These are phyloP conservation scores for Heliamphora exappendiculata DNA, from an alignment of 148 eudicot species.

Conservation along the genomic window DNA sequence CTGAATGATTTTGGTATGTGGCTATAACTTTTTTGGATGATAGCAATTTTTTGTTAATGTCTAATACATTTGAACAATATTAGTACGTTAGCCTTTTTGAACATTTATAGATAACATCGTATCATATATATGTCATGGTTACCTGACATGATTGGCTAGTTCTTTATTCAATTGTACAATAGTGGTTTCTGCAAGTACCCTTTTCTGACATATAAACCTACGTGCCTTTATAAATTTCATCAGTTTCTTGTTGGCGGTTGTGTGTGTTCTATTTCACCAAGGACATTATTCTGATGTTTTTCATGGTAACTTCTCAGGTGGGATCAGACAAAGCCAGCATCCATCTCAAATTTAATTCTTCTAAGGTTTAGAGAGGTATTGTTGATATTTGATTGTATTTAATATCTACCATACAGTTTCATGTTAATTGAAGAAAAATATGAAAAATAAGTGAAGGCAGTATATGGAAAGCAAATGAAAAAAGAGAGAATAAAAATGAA, in stretches of 20 bases:
- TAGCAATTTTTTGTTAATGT: neutral
- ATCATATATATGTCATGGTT: neutral
- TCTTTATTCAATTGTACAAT: neutral
- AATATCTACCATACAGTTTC: neutral
- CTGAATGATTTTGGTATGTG: neutral
- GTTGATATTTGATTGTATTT: neutral
- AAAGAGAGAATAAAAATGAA: neutral
- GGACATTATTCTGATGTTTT: neutral
- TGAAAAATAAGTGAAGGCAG: too few species aligned
- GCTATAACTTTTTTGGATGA: neutral
- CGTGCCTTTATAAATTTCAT: neutral
- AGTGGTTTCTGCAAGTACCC: too few species aligned
- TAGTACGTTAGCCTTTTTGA: neutral
- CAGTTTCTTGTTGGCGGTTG: neutral
- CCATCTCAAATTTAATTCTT: conserved; percentile 74
- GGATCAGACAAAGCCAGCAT: conserved; percentile 81
- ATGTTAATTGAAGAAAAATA: neutral
- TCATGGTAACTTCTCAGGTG: conserved; percentile 42
- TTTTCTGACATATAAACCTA: neutral
- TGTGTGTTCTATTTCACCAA: neutral
- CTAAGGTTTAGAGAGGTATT: conserved; percentile 84
- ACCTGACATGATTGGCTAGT: neutral
- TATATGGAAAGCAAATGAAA: neutral
- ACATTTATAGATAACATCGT: neutral
- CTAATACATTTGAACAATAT: neutral